phyloP scores from a whole-genome alignment of 495 filamentous ascomycete species.

The Trichocladium uniseriatum region DNA sequence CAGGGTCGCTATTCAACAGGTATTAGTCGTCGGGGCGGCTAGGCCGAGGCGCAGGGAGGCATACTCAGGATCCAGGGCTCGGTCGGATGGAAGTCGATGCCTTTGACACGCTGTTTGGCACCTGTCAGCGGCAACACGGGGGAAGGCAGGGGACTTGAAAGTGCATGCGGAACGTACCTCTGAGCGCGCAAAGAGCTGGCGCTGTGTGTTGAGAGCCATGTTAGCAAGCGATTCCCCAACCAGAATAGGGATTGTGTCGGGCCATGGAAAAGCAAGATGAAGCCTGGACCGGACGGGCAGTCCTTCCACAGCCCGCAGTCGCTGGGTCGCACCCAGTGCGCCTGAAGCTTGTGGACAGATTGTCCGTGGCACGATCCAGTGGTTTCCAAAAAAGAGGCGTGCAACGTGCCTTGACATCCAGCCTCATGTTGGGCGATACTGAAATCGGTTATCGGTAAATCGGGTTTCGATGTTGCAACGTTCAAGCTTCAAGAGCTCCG shows the following conservation, averaged over 20 bases:
- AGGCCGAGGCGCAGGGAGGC: background rate
- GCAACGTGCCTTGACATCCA: constrained; percentile 78
- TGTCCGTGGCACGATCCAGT: constrained; percentile 8
- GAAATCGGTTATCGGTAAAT: background rate
- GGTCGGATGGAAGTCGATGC: constrained; percentile 93
- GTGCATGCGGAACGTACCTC: constrained; percentile 20
- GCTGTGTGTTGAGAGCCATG: constrained; percentile 26
- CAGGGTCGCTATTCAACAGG: constrained; percentile 45
- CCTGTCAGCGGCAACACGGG: constrained; percentile 18
- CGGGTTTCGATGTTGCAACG: background rate
- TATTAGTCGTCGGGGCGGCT: background rate
- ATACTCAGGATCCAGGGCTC: constrained; percentile 89
- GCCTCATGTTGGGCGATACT: constrained; percentile 56
- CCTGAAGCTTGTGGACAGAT: constrained; percentile 13
- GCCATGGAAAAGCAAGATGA: too few species aligned
- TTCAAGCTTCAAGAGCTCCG: constrained; percentile 17
- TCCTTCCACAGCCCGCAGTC: background rate
- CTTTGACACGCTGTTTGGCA: constrained; percentile 80
- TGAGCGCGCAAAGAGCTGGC: constrained; percentile 30
- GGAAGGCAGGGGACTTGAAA: constrained; percentile 71
- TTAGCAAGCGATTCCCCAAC: constrained; percentile 6
- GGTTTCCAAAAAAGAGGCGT: constrained; percentile 4
- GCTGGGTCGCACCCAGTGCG: background rate
- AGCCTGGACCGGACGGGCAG: background rate
- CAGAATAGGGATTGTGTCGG: background rate